Percentiles rank a stretch among this genome's conserved stretches.
Evolutionary conservation across 2,329 filamentous ascomycete genomes (phyloP).

Genomic region (Alternaria gaisen): DNA sequence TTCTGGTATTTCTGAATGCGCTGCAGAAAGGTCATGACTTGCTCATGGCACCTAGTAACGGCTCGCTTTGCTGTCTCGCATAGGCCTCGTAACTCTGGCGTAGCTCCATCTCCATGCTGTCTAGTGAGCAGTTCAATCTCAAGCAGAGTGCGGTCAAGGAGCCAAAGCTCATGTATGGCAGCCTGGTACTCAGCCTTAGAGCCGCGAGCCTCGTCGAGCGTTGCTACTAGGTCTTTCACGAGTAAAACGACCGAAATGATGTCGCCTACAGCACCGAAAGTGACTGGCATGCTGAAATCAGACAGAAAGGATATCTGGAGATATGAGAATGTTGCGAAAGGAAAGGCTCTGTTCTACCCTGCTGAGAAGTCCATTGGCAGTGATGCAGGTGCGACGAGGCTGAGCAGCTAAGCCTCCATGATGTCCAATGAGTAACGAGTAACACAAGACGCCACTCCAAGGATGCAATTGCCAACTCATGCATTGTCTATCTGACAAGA

Average conservation of each 20-base stretch:
- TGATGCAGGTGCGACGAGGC: neutral
- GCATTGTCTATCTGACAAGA: neutral
- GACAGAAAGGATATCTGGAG: no score
- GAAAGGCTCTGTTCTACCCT: neutral
- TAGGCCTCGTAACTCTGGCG: neutral
- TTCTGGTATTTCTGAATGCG: neutral
- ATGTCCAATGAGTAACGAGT: neutral
- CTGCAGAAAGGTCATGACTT: neutral
- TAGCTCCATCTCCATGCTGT: constrained; percentile 1
- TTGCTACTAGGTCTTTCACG: constrained; percentile 39
- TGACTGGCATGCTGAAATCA: neutral
- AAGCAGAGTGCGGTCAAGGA: no score
- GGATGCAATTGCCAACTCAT: neutral
- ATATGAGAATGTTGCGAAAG: neutral
- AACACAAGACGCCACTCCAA: neutral
- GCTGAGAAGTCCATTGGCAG: neutral
- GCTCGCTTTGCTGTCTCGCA: neutral
- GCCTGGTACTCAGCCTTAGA: constrained; percentile 42
- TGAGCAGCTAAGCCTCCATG: neutral
- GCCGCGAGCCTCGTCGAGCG: constrained; percentile 41
- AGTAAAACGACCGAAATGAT: constrained; percentile 39
- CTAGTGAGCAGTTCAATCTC: constrained; percentile 5
- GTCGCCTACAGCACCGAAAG: constrained; percentile 19
- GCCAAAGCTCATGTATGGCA: constrained; percentile 5
- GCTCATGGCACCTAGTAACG: neutral